phyloP scores from a whole-genome alignment of 1,139 yeast genomes.

The Suhomyces bokatorum region DNA sequence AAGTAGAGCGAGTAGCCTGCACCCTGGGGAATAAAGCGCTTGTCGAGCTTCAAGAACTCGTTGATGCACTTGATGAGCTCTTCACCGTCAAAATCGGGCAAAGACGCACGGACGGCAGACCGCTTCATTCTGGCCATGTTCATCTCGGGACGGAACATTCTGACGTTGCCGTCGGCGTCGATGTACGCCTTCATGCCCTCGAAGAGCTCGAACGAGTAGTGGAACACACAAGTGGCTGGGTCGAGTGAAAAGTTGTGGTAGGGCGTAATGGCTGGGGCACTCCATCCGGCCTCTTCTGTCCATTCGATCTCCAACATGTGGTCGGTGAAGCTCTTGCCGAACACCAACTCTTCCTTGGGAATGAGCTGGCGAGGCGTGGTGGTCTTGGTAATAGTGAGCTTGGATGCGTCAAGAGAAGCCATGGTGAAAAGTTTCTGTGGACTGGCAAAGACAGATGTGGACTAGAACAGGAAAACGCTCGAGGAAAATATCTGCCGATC shows the following conservation, averaged over 20 bases:
- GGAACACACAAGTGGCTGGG: conserved; percentile 88
- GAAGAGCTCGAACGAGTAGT: conserved; percentile 91
- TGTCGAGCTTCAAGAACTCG: conserved; percentile 71
- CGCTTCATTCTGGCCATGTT: conserved; percentile 90
- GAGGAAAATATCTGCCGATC: not conserved
- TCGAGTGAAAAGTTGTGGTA: conserved; percentile 74
- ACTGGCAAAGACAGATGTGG: too few relatives aligned
- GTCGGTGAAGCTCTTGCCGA: conserved; percentile 85
- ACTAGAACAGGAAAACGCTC: not conserved
- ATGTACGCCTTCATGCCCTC: conserved; percentile 97
- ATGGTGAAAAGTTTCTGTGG: not conserved
- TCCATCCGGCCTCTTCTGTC: conserved; percentile 82
- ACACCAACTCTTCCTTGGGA: conserved; percentile 74
- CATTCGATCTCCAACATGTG: conserved; percentile 91
- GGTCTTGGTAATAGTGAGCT: conserved; percentile 59
- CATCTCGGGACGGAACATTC: conserved; percentile 87
- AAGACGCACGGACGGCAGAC: conserved; percentile 81
- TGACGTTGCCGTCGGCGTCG: conserved; percentile 63
- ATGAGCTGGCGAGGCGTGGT: conserved; percentile 61
- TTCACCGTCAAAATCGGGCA: conserved; percentile 80
- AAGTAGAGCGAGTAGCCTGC: conserved; percentile 88
- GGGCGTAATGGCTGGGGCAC: conserved; percentile 78
- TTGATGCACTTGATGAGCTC: conserved; percentile 74
- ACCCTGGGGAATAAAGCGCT: conserved; percentile 76
- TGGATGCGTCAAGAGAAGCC: conserved; percentile 62